Evolutionary conservation across 2,329 filamentous ascomycete species (phyloP), one percentile per base, ranked within the genome.

Genomic region (Xylaria sp.): DNA sequence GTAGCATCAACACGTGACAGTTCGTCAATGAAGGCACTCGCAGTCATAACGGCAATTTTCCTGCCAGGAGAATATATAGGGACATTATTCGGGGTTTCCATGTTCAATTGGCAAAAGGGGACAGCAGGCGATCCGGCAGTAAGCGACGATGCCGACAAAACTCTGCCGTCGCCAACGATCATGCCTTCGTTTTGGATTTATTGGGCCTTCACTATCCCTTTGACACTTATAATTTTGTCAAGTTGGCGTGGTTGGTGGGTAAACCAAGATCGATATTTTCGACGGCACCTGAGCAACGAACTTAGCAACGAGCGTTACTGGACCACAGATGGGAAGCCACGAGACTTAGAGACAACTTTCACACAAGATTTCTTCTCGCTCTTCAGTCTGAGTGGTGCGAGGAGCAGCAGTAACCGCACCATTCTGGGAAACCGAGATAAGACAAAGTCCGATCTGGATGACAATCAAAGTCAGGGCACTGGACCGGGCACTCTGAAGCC

Each of bases 1-100:
- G 93, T 97, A 5, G 93, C 92, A 77, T 96, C 97, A 60, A 92
- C 93, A 56, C 88, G 84, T 17, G 83, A 84, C 74, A 83, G 80
- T 23, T 83, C 82, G 0, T 84, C 82, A 0, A 84, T 84, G 82
- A 84, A 84, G 51, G 82, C 82, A 1, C 75, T 84, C 0, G 83
- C 83, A 1, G 81, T 84, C 33, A 84, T 84, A 63, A 84, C 83
- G 0, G 83, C 83, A 15, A 77, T 84, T n/a, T 84, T 84, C 71
- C 78, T 84, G 4, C 83, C 82, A 0, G 83, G 82, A 54, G 82
- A 84, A 65, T 84, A 83, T 70, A 81, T 84, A 42, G 80, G 80
- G 31, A 82, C 81, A 6, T 76, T 84, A 2, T 84, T 84, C 68
- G 83, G 82, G 58, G 82, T 83, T 75, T 81, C 81, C 56, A 83